A percentile compares a stretch with the other conserved stretches of the same genome.
These are phyloP conservation scores for Naegleria fowleri DNA, from an alignment of 208 protist species.

Conservation along the genomic window DNA sequence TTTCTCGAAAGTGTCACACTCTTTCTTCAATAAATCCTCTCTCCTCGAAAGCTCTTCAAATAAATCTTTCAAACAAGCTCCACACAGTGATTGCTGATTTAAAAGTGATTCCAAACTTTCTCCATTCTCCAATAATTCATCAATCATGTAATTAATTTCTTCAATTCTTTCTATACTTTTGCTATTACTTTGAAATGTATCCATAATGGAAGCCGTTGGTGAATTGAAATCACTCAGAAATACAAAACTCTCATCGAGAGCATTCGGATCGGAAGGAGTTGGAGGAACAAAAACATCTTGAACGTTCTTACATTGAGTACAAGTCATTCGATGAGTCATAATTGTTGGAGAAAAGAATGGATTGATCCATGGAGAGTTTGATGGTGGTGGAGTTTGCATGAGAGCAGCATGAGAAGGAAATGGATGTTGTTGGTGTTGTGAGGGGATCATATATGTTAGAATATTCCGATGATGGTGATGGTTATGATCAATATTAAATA, in stretches of 20 bases:
- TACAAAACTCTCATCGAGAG: not conserved
- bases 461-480: too few species aligned
- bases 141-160: not conserved
- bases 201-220: not conserved
- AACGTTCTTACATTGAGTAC: too few species aligned
- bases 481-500: too few species aligned
- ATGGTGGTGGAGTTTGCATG: too few species aligned
- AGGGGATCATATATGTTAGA: too few species aligned
- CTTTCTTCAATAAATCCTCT: not conserved
- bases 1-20: not conserved
- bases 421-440: too few species aligned
- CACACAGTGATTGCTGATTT: not conserved
- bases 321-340: too few species aligned
- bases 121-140: not conserved
- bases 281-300: too few species aligned
- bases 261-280: not conserved
- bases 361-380: too few species aligned
- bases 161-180: not conserved
- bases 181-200: not conserved
- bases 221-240: not conserved
- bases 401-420: too few species aligned
- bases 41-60: not conserved
- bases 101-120: not conserved
- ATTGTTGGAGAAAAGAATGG: too few species aligned
- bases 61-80: not conserved